Conservation (phyloP, 1,139 yeast genomes). For the Sugiyamaella neomexicana region DNA sequence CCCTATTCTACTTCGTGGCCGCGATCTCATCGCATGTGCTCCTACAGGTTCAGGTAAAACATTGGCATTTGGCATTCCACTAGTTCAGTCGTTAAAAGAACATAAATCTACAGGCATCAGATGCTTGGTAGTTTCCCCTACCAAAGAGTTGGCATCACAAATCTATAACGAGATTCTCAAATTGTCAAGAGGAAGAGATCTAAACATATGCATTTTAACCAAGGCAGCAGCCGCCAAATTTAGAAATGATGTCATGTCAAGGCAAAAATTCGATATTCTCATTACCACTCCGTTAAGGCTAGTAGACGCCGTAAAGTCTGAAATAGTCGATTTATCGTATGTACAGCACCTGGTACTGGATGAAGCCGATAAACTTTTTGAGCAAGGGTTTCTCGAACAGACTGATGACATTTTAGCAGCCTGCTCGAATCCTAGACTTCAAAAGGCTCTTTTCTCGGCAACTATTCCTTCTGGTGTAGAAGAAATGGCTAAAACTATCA, state of each 20-base stretch:
- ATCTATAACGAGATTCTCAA: slow-evolving; percentile 69
- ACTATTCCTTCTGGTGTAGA: slow-evolving; percentile 95
- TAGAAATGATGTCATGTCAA: slow-evolving; percentile 50
- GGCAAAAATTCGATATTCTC: slow-evolving; percentile 71
- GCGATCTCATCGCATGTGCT: slow-evolving; percentile 84
- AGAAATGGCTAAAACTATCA: slow-evolving; percentile 79
- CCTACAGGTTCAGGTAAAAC: slow-evolving; percentile 96
- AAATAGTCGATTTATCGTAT: slow-evolving; percentile 55
- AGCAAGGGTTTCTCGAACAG: slow-evolving; percentile 86
- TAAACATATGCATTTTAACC: slow-evolving; percentile 68
- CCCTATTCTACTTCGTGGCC: slow-evolving; percentile 61
- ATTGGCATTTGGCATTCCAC: slow-evolving; percentile 80
- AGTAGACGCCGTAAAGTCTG: slow-evolving; percentile 71
- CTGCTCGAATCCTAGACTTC: slow-evolving; percentile 53
- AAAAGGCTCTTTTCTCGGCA: slow-evolving; percentile 86
- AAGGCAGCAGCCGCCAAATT: slow-evolving; percentile 75
- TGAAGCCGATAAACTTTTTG: slow-evolving; percentile 94
- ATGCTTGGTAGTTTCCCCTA: slow-evolving; percentile 86
- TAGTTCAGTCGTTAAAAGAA: slow-evolving; percentile 53
- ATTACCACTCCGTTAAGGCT: slow-evolving; percentile 88
- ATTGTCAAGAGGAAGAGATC: slow-evolving; percentile 50
- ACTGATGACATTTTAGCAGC: slow-evolving; percentile 79
- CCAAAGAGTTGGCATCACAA: slow-evolving; percentile 88
- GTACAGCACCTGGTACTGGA: slow-evolving; percentile 82
- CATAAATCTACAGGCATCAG: slow-evolving; percentile 50